These are phyloP conservation scores for Phytophthora constricta DNA, from an alignment of 352 stramenopile species.

Conservation along the genomic window DNA sequence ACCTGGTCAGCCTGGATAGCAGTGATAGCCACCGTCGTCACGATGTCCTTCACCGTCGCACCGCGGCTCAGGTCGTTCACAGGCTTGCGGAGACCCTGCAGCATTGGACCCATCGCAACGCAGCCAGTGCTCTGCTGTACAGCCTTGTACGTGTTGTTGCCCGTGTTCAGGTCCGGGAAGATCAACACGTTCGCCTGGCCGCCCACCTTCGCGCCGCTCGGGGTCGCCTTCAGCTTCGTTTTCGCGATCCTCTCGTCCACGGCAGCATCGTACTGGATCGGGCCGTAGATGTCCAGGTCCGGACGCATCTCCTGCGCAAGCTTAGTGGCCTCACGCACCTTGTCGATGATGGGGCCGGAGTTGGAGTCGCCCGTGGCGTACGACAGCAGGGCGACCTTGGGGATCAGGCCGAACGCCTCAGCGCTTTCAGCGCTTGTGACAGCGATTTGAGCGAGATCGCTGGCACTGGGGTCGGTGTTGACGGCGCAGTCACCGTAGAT, in stretches of 20 bases:
- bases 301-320: constrained; percentile 72
- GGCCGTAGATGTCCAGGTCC: constrained; percentile 84
- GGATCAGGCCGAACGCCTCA: constrained; percentile 79
- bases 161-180: constrained; percentile 89
- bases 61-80: constrained; percentile 90
- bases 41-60: constrained; percentile 91
- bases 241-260: constrained; percentile 80
- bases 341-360: constrained; percentile 84
- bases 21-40: constrained; percentile 90
- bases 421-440: constrained; percentile 79
- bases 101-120: constrained; percentile 87
- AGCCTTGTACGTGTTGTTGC: constrained; percentile 92
- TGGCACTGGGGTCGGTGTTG: constrained; percentile 79
- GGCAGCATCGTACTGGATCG: constrained; percentile 89
- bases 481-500: constrained; percentile 89
- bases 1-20: constrained; percentile 86
- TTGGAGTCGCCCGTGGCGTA: constrained; percentile 87
- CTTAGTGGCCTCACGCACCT: constrained; percentile 79
- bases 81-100: constrained; percentile 88
- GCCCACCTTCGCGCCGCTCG: constrained; percentile 64
- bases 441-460: constrained; percentile 83
- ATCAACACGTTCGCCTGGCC: constrained; percentile 87
- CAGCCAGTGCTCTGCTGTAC: constrained; percentile 83
- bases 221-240: constrained; percentile 78
- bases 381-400: constrained; percentile 82